Conservation (phyloP, 441 rosid species). For the Euphorbia schlechtendalii region DNA sequence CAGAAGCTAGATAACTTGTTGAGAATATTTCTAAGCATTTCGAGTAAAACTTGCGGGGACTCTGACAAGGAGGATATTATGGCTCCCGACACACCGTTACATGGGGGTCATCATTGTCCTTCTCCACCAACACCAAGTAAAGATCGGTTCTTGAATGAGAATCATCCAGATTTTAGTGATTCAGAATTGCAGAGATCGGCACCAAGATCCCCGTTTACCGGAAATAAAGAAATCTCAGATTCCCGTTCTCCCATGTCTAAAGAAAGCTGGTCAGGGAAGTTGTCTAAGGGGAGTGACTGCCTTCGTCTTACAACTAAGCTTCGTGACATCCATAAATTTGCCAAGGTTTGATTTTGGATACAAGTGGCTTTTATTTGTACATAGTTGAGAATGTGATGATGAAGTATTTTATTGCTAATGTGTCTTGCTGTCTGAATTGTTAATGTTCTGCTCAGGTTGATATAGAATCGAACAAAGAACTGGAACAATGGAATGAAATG, state of each 20-base stretch:
- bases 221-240: conserved; percentile 60
- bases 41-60: conserved; percentile 60
- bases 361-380: too few species aligned
- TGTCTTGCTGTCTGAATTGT: conserved; percentile 9
- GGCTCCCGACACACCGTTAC: conserved; percentile 60
- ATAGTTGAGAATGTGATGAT: not conserved
- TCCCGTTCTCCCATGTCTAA: conserved; percentile 61
- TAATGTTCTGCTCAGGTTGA: conserved; percentile 53
- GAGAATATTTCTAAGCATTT: conserved; percentile 63
- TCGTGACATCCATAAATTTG: conserved; percentile 91
- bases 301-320: conserved; percentile 82
- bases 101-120: conserved; percentile 36
- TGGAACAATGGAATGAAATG: conserved; percentile 97
- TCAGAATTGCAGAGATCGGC: conserved; percentile 59
- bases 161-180: conserved; percentile 55
- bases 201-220: conserved; percentile 51
- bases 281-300: conserved; percentile 52
- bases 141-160: conserved; percentile 47
- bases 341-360: conserved; percentile 95
- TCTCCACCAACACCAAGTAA: conserved; percentile 61
- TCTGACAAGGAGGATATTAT: conserved; percentile 67
- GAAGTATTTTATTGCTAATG: not conserved
- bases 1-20: conserved; percentile 75
- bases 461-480: conserved; percentile 78
- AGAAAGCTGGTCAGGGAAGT: conserved; percentile 78